These are phyloP conservation scores for Aspergillus sojae DNA, from an alignment of 2,329 filamentous ascomycete species.

Conservation along the genomic window DNA sequence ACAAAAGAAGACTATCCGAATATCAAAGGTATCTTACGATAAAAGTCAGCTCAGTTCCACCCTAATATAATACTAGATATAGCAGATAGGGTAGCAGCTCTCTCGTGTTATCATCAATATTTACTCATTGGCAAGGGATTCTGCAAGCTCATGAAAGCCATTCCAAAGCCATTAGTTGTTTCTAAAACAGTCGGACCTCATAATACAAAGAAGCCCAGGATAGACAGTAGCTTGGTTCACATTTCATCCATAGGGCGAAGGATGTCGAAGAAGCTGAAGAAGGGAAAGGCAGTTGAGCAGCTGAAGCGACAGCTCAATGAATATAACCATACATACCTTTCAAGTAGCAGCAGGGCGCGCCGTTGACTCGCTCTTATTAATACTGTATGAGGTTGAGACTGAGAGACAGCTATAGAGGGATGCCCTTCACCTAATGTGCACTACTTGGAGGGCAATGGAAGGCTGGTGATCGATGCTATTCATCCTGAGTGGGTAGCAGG, in stretches of 20 bases:
- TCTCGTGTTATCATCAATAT: not conserved
- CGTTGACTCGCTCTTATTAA: not conserved
- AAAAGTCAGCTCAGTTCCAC: not conserved
- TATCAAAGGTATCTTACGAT: not conserved
- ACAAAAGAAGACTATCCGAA: not conserved
- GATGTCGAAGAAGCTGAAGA: too few relatives aligned
- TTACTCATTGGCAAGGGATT: not conserved
- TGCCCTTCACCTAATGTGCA: not conserved
- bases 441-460: not conserved
- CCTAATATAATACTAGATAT: not conserved
- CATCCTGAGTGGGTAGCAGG: not conserved
- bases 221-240: not conserved
- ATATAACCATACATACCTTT: not conserved
- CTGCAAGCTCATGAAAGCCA: not conserved
- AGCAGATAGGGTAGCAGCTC: not conserved
- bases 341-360: not conserved
- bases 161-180: not conserved
- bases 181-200: not conserved
- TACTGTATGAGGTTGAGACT: not conserved
- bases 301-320: not conserved
- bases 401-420: not conserved
- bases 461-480: not conserved
- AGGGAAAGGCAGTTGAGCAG: not conserved
- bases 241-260: too few relatives aligned
- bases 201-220: not conserved